Evolutionary conservation across 176 grass and related monocot species (phyloP).

Genomic region (Musa acuminata): DNA sequence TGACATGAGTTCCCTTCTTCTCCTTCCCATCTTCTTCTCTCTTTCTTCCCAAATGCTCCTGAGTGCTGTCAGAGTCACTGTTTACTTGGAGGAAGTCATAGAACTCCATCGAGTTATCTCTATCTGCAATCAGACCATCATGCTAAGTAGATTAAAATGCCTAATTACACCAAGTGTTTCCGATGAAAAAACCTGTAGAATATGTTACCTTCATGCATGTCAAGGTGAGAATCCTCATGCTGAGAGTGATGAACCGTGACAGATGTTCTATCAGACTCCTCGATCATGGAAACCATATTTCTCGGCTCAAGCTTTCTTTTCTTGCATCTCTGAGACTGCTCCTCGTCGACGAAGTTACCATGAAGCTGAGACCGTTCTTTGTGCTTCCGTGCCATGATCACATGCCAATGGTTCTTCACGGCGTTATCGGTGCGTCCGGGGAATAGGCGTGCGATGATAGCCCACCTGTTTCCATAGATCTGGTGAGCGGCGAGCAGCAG

Average conservation of each 20-base stretch:
- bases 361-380: slow-evolving; percentile 33
- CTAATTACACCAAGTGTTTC: not conserved
- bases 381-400: slow-evolving; percentile 76
- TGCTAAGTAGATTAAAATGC: not conserved
- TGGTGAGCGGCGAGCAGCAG: slow-evolving; percentile 66
- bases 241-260: too few species aligned
- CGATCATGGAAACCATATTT: too few species aligned
- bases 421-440: slow-evolving; percentile 95
- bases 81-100: slow-evolving; percentile 4
- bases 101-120: slow-evolving; percentile 20
- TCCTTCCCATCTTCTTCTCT: not conserved
- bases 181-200: not conserved
- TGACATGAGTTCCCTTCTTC: not conserved
- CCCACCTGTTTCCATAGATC: slow-evolving; percentile 83
- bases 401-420: slow-evolving; percentile 99
- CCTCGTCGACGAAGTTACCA: not conserved
- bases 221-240: too few species aligned
- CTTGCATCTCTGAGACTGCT: not conserved
- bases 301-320: not conserved
- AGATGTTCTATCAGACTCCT: too few species aligned
- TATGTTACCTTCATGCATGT: too few species aligned
- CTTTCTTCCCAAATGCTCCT: not conserved
- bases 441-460: slow-evolving; percentile 83
- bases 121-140: slow-evolving; percentile 26
- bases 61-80: not conserved